Conservation (phyloP, 371 early-diverging fungal species). For the Mucor ambiguus region DNA sequence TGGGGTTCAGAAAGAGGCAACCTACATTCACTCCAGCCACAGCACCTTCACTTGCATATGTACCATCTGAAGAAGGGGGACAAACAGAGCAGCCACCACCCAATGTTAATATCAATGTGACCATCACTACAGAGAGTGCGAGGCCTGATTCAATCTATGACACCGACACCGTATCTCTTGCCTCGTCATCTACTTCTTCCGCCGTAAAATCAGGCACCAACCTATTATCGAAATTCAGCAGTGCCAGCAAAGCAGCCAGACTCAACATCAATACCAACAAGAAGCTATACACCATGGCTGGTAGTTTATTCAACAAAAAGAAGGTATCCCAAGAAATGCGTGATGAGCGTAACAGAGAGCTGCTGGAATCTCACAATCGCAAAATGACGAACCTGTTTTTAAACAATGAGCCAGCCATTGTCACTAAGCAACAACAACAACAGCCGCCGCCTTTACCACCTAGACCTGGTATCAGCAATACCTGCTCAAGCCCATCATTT, state of each 20-base stretch:
- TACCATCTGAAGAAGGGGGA: background rate
- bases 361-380: conserved; percentile 21
- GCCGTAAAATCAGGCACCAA: background rate
- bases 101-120: background rate
- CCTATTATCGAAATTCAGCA: background rate
- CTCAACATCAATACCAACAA: conserved; percentile 7
- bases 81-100: background rate
- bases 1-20: conserved; percentile 5
- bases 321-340: conserved; percentile 19
- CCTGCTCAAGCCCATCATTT: background rate
- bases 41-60: background rate
- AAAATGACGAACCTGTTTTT: conserved; percentile 26
- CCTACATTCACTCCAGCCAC: background rate
- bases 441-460: conserved; percentile 16
- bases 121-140: too few species aligned
- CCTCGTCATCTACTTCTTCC: background rate
- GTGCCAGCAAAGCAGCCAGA: background rate
- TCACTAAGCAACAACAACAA: background rate
- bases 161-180: background rate
- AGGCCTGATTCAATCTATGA: background rate
- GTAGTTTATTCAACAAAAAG: conserved; percentile 23
- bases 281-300: conserved; percentile 25
- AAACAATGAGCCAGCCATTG: background rate
- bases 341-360: conserved; percentile 23
- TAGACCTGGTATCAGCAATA: background rate